A percentile compares a stretch with the other conserved stretches of the same genome.
These are phyloP conservation scores for Moesziomyces globuligerus DNA, from an alignment of 1,284 basidiomycete species.

Conservation along the genomic window DNA sequence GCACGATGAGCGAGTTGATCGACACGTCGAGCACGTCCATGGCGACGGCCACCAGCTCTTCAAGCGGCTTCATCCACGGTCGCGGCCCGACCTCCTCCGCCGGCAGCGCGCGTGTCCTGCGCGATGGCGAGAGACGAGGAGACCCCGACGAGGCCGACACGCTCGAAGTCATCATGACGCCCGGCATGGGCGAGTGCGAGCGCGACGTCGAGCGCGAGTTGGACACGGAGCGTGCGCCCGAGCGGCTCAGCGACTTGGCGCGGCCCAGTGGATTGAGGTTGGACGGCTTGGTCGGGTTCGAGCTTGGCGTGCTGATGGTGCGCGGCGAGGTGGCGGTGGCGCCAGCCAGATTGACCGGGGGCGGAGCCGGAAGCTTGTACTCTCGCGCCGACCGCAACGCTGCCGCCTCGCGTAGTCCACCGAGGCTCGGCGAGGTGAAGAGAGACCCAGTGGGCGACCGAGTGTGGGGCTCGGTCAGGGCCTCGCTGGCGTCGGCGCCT, in stretches of 20 bases:
- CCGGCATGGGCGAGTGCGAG: slow-evolving; percentile 89
- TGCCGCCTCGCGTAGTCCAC: slow-evolving; percentile 36
- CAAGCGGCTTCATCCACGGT: slow-evolving; percentile 78
- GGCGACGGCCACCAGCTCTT: slow-evolving; percentile 92
- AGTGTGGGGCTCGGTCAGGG: slow-evolving; percentile 11
- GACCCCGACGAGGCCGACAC: slow-evolving; percentile 56
- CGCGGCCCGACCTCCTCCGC: slow-evolving; percentile 42
- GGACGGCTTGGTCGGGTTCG: slow-evolving; percentile 36
- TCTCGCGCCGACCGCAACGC: slow-evolving; percentile 37
- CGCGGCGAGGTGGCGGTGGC: slow-evolving; percentile 27
- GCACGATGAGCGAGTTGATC: slow-evolving; percentile 82
- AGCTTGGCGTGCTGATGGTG: slow-evolving; percentile 22
- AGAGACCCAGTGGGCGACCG: slow-evolving; percentile 24
- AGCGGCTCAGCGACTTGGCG: slow-evolving; percentile 35
- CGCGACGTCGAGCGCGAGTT: slow-evolving; percentile 96
- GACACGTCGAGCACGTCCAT: slow-evolving; percentile 93
- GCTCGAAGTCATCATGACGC: slow-evolving; percentile 47
- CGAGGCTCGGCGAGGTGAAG: slow-evolving; percentile 34
- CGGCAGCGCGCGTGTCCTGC: slow-evolving; percentile 47
- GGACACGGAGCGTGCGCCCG: slow-evolving; percentile 68
- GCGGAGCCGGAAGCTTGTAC: slow-evolving; percentile 51
- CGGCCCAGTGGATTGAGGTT: slow-evolving; percentile 49
- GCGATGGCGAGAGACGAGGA: slow-evolving; percentile 55
- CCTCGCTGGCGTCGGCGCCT: not conserved
- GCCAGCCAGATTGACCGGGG: slow-evolving; percentile 39